Base-by-base conservation (phyloP, 1,284 basidiomycete species). In the Cryptococcus deneoformans region DNA sequence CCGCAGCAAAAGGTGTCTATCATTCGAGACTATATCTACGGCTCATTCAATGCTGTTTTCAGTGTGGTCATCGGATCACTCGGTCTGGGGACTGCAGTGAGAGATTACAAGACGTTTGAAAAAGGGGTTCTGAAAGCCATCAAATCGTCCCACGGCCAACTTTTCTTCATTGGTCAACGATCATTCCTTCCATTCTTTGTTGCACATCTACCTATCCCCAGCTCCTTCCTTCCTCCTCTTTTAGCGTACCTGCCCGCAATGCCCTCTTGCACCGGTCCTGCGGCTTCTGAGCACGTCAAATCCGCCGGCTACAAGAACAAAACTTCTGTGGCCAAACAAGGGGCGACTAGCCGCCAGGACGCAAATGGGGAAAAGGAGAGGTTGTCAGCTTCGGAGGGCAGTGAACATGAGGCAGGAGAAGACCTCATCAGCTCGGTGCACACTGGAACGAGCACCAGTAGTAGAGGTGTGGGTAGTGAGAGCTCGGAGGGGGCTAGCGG, bases 351-450 rank as follows among this genome's bases (percentile, higher is more conserved):
- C 2, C 29, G 29, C 29, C 37, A 20, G 9, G 51, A 45, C 20
- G 48, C 20, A 7, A 46, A 49, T 20, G 42, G 34, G 24, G 53
- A 54, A 16, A 49, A 38, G 11, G 50, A 50, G 12, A 46, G 49
- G 29, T 24, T 51, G 2, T 50, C 68, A 5, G 56, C 62, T 14
- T 63, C 62, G 50, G 50, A 51, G 20, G 50, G 39, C 9, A 67
- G 64, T 35, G 72, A 74, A 51, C 69, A 73, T 52, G 72, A 75
- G 48, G 65, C 59, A 6, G 63, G 58, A 9, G 73, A 72, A 48
- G 74, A 76, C 50, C 54, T 76, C 37, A 61, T 60, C 11, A 69
- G 66, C 55, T 73, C 71, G 34, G 65, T 73, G 35, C 72, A 74
- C 59, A 72, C 72, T 0, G 67, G 63, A 24, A 68, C 67, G 1